These are phyloP conservation scores for Ruellia speciosa DNA, from an alignment of 305 asterid genomes.

Conservation along the genomic window DNA sequence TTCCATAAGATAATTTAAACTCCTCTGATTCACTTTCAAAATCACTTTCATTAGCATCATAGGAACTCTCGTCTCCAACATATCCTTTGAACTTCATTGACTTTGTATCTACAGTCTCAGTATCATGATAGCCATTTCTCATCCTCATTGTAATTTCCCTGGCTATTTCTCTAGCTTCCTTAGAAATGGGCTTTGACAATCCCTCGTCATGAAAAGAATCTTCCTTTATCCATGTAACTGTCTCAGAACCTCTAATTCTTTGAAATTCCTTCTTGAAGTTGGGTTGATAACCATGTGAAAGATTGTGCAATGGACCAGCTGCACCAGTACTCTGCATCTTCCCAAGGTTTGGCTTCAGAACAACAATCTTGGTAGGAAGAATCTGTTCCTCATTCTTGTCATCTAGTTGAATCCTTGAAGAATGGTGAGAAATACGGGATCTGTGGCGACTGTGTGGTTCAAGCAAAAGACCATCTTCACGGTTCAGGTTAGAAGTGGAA, in stretches of 20 bases:
- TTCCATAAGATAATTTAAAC: constrained; percentile 34
- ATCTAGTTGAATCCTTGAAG: constrained; percentile 35
- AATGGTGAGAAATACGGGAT: constrained; percentile 31
- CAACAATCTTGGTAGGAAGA: constrained; percentile 75
- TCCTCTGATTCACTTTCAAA: constrained; percentile 57
- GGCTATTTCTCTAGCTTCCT: constrained; percentile 60
- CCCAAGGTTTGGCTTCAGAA: constrained; percentile 73
- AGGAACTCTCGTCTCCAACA: constrained; percentile 85
- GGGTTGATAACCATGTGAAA: constrained; percentile 27
- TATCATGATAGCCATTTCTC: constrained; percentile 41
- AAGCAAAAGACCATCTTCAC: constrained; percentile 68
- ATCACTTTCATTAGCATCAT: constrained; percentile 60
- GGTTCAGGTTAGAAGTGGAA: constrained; percentile 38
- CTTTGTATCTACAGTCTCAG: constrained; percentile 31
- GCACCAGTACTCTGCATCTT: constrained; percentile 30
- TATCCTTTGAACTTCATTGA: constrained; percentile 53
- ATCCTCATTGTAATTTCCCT: constrained; percentile 53
- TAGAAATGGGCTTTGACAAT: constrained; percentile 35
- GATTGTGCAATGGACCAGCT: constrained; percentile 35
- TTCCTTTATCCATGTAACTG: constrained; percentile 28
- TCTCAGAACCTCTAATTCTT: constrained; percentile 29
- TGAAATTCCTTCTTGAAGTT: constrained; percentile 33
- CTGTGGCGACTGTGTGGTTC: constrained; percentile 38
- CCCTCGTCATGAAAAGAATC: constrained; percentile 29
- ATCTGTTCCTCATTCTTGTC: constrained; percentile 30